Base-by-base conservation (phyloP, 331 rosid genomes). In the Stylosanthes scabra region DNA sequence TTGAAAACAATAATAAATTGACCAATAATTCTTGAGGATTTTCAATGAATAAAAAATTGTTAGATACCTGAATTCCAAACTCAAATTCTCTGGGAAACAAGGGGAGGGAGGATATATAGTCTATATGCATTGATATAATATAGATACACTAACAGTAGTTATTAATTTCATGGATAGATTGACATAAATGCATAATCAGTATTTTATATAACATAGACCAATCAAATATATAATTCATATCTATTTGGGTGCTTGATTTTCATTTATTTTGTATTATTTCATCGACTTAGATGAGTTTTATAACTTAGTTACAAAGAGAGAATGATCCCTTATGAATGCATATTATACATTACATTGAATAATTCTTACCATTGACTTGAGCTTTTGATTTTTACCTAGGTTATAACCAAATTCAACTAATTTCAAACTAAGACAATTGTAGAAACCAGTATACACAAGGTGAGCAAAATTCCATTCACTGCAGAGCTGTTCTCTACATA, bases 351-450 rank as follows among this genome's bases (percentile, higher is more conserved):
- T 27, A 46, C 63, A 39, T 37, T 16, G 31, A 71, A 54, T 57
- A 71, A 47, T 13, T 46, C 78, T 45, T 45, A 37, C 47, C 41
- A 54, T 6, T 2, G n/a, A 64, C 57, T 59, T 29, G 13, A 66
- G 41, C 50, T 28, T 28, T 78, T 13, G 65, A 65, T 57, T 34
- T 25, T 71, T 25, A 64, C 45, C 68, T 37, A 58, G 58, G 44
- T 66, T 59, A 72, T 52, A 66, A 51, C 29, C 59, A 15, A 61
- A 11, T 51, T 52, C 71, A 42, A 70, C 14, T 29, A 70, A 40
- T 63, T 78, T 70, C 58, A 37, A 63, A 60, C 77, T 66, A 28
- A 61, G 46, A 3, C 47, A 31, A 68, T 73, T 3, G 20, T 34
- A 29, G 6, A 28, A 56, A 13, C 34, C 58, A 66, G 41, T 45